These are phyloP conservation scores for Populus davidiana DNA, from an alignment of 345 rosid species.

Conservation along the genomic window DNA sequence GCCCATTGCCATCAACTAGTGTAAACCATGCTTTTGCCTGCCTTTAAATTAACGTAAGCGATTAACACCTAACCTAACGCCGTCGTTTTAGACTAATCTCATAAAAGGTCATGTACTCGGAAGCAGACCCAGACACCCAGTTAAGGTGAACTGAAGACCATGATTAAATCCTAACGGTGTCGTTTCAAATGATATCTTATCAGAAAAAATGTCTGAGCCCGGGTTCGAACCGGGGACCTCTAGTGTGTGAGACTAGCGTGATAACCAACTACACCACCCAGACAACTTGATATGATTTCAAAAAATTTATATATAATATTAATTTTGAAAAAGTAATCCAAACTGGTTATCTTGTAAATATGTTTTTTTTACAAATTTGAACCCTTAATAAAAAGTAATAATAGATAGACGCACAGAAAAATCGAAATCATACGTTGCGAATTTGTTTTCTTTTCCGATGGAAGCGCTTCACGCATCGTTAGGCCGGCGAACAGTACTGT, in stretches of 20 bases:
- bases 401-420: not conserved
- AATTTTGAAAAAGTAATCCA: too few species aligned
- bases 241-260: constrained; percentile 78
- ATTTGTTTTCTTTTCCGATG: constrained; percentile 33
- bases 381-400: not conserved
- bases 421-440: not conserved
- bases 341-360: not conserved
- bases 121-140: too few species aligned
- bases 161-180: too few species aligned
- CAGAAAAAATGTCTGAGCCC: constrained; percentile 11
- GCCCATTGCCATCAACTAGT: too few species aligned
- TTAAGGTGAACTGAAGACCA: too few species aligned
- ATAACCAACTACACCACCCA: constrained; percentile 75
- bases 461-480: constrained; percentile 77
- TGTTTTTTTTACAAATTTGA: not conserved
- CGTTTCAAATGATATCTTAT: too few species aligned
- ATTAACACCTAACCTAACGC: too few species aligned
- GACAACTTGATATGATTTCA: not conserved
- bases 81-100: too few species aligned
- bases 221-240: constrained; percentile 72
- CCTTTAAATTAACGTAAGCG: too few species aligned
- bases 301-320: accelerated
- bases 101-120: too few species aligned
- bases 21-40: too few species aligned
- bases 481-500: constrained; percentile 86